Evolutionary conservation across 352 stramenopile species (phyloP).

Genomic region (Phytophthora tubulina): DNA sequence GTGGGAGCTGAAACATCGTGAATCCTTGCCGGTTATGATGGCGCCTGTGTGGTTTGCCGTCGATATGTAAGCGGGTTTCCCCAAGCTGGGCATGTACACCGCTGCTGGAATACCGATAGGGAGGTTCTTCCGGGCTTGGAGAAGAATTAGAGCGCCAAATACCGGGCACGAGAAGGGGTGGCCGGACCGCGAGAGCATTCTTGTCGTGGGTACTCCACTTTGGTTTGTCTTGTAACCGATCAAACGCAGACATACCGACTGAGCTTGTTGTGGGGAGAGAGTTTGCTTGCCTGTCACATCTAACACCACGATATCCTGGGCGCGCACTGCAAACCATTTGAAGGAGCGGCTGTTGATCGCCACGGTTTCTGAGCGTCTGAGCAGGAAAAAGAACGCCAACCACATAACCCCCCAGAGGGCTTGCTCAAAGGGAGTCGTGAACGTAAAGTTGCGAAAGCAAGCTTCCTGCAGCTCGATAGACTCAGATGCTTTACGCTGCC

Average conservation of each 20-base stretch:
- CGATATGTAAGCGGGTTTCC: conserved; percentile 8
- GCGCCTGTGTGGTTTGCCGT: not conserved
- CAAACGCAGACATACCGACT: not conserved
- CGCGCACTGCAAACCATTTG: conserved; percentile 9
- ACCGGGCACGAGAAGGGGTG: conserved; percentile 21
- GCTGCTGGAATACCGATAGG: conserved; percentile 10
- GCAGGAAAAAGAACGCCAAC: conserved; percentile 8
- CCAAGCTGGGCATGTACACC: not conserved
- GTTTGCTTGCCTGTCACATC: conserved; percentile 1
- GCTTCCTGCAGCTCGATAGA: conserved; percentile 3
- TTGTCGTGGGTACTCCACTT: conserved; percentile 4
- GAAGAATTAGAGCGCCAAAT: conserved; percentile 12
- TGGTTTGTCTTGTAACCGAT: conserved; percentile 21
- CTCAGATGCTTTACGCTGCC: not conserved
- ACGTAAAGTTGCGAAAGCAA: conserved; percentile 1
- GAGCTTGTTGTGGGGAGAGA: not conserved
- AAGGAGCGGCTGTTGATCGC: not conserved
- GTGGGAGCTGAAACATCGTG: conserved; percentile 11
- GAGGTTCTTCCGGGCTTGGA: not conserved
- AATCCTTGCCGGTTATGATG: not conserved
- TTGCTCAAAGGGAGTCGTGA: conserved; percentile 12
- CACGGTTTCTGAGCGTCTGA: conserved; percentile 10
- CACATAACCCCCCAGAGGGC: conserved; percentile 8
- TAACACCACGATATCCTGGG: conserved; percentile 5
- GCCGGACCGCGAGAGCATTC: conserved; percentile 11